phyloP scores from a whole-genome alignment of 257 asterid genomes.

The Plantago elongata region DNA sequence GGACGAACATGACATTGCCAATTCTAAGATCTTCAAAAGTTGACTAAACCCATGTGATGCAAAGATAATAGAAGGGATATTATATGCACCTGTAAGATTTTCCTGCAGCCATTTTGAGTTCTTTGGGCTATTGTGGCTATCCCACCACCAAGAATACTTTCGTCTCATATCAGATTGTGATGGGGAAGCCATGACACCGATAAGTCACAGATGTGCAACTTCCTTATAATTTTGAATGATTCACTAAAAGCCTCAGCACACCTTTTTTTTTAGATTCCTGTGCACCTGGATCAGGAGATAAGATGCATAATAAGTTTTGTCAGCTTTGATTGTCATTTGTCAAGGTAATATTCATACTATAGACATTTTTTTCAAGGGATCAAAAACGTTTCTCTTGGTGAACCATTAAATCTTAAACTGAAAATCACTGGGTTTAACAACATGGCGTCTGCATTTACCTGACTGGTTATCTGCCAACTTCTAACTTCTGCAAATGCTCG shows the following conservation, averaged over 20 bases:
- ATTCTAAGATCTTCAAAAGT: neutral
- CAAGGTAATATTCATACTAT: too few species aligned
- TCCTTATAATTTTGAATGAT: conserved; percentile 15
- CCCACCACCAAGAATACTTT: conserved; percentile 71
- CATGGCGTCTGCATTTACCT: too few species aligned
- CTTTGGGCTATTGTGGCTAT: conserved; percentile 58
- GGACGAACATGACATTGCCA: neutral
- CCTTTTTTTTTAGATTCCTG: conserved; percentile 13
- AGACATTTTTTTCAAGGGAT: too few species aligned
- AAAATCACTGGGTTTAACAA: too few species aligned
- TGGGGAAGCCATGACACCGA: conserved; percentile 66
- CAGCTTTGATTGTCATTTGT: too few species aligned
- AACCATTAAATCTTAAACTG: too few species aligned
- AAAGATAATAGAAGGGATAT: neutral
- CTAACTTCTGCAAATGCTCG: too few species aligned
- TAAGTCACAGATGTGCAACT: conserved; percentile 32
- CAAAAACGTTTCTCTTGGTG: too few species aligned
- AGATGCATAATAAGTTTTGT: too few species aligned
- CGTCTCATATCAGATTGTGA: conserved; percentile 66
- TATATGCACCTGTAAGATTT: conserved; percentile 40
- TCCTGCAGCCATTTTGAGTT: conserved; percentile 66
- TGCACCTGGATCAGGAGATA: too few species aligned
- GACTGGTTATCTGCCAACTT: too few species aligned
- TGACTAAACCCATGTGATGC: neutral
- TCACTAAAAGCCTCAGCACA: neutral